Conservation (phyloP, 75 land plant genomes). For the Sequoiadendron giganteum region DNA sequence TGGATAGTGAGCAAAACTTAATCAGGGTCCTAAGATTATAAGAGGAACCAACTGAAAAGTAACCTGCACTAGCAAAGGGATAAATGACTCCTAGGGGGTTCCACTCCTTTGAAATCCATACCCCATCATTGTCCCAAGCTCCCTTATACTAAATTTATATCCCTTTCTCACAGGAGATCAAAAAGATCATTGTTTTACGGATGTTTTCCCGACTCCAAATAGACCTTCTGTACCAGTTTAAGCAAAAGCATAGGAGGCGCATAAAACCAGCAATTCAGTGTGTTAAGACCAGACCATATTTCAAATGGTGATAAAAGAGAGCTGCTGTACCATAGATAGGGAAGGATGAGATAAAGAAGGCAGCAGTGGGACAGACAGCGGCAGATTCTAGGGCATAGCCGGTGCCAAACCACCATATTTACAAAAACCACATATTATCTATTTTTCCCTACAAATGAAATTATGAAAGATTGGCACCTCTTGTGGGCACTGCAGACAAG, state of each 20-base stretch:
- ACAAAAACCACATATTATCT: too few relatives aligned
- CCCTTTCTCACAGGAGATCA: neutral
- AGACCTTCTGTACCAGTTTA: neutral
- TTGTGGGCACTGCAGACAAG: too few relatives aligned
- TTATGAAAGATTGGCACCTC: too few relatives aligned
- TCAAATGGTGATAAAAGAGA: neutral
- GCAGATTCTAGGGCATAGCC: too few relatives aligned
- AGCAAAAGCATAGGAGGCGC: neutral
- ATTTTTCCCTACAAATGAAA: too few relatives aligned
- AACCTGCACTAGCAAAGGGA: neutral
- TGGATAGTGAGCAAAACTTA: neutral
- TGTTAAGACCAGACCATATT: neutral
- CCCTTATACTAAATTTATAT: neutral
- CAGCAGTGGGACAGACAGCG: too few relatives aligned
- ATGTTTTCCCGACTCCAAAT: neutral
- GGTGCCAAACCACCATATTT: too few relatives aligned
- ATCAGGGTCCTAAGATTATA: neutral
- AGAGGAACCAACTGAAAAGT: neutral
- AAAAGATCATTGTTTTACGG: neutral
- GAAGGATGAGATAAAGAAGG: too few relatives aligned
- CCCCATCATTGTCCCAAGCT: neutral
- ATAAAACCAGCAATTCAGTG: neutral
- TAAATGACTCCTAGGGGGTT: neutral
- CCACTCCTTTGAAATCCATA: neutral
- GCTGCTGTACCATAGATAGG: neutral